A percentile compares a stretch with the other conserved stretches of the same genome.
phyloP scores from a whole-genome alignment of 2,329 filamentous ascomycete genomes.

The Nakataea oryzae region DNA sequence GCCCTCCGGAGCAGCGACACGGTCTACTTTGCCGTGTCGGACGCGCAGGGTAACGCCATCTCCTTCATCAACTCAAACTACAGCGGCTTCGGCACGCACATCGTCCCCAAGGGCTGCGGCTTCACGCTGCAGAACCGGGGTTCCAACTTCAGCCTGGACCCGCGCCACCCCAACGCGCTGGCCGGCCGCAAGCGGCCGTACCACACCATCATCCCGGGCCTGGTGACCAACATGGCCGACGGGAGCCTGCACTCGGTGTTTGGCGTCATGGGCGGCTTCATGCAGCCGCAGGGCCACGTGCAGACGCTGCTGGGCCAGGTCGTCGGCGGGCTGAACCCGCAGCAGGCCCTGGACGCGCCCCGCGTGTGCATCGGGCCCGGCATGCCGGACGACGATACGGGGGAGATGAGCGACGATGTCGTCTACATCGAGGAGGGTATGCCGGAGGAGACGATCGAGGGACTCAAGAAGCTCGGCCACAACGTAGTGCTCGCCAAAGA shows the following conservation, averaged over 20 bases:
- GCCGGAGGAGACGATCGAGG: slow-evolving; percentile 49
- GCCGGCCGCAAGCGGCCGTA: slow-evolving; percentile 79
- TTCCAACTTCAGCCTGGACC: slow-evolving; percentile 65
- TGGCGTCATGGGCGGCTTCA: slow-evolving; percentile 94
- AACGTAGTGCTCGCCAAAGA: slow-evolving; percentile 55
- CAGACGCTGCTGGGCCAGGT: slow-evolving; percentile 86
- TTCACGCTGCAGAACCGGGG: slow-evolving; percentile 91
- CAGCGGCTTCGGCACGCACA: slow-evolving; percentile 71
- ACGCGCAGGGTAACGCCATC: slow-evolving; percentile 74
- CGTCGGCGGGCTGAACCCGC: slow-evolving; percentile 68
- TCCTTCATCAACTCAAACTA: slow-evolving; percentile 95
- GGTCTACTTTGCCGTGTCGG: slow-evolving; percentile 82
- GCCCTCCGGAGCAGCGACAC: slow-evolving; percentile 60
- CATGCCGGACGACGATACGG: slow-evolving; percentile 35
- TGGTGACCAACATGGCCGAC: slow-evolving; percentile 68
- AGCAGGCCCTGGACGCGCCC: slow-evolving; percentile 79
- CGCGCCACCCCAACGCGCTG: slow-evolving; percentile 66
- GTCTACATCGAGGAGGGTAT: slow-evolving; percentile 80
- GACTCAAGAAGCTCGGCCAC: slow-evolving; percentile 60
- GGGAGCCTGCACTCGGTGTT: slow-evolving; percentile 70
- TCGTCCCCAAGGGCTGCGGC: slow-evolving; percentile 76
- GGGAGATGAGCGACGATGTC: slow-evolving; percentile 47
- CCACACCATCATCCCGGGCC: slow-evolving; percentile 89
- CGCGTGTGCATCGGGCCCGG: slow-evolving; percentile 73
- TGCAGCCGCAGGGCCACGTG: slow-evolving; percentile 92